Conservation (phyloP, 257 asterid species). For the Salvia splendens region DNA sequence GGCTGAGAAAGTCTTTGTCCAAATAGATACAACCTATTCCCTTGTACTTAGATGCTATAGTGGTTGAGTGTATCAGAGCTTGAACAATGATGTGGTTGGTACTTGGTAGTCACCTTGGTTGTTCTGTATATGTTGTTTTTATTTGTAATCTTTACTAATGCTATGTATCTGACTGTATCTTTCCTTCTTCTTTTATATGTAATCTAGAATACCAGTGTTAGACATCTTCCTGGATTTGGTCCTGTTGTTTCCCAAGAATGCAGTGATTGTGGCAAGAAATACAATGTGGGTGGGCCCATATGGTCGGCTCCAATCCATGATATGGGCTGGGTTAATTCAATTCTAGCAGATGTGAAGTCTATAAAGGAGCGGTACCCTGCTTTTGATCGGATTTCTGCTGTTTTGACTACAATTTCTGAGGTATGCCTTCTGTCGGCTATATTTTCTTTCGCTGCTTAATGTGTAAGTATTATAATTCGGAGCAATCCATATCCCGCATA, state of each 20-base stretch:
- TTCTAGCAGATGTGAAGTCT: slow-evolving; percentile 69
- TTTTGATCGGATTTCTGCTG: slow-evolving; percentile 74
- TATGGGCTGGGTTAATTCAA: slow-evolving; percentile 85
- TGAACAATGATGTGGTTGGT: not conserved
- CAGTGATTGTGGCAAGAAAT: slow-evolving; percentile 90
- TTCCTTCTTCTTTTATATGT: slow-evolving; percentile 8
- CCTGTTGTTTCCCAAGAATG: slow-evolving; percentile 87
- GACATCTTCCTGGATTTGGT: slow-evolving; percentile 93
- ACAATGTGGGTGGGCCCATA: slow-evolving; percentile 97
- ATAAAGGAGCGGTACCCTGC: slow-evolving; percentile 82
- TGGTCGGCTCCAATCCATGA: slow-evolving; percentile 99
- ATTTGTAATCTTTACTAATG: not conserved
- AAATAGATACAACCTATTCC: not conserved
- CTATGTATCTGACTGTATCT: not conserved
- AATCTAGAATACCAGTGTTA: slow-evolving; percentile 68
- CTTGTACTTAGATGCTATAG: not conserved
- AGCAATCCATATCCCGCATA: not conserved
- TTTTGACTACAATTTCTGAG: slow-evolving; percentile 92
- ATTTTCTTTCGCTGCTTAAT: not conserved
- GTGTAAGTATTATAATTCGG: not conserved
- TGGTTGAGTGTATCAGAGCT: not conserved
- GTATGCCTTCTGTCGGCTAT: slow-evolving; percentile 37
- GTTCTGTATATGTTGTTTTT: not conserved
- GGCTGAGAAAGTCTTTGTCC: not conserved
- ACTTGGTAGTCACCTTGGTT: not conserved